A percentile compares a stretch with the other conserved stretches of the same genome.
phyloP scores from a whole-genome alignment of 2,329 filamentous ascomycete genomes.

The Calonectria honghensis region DNA sequence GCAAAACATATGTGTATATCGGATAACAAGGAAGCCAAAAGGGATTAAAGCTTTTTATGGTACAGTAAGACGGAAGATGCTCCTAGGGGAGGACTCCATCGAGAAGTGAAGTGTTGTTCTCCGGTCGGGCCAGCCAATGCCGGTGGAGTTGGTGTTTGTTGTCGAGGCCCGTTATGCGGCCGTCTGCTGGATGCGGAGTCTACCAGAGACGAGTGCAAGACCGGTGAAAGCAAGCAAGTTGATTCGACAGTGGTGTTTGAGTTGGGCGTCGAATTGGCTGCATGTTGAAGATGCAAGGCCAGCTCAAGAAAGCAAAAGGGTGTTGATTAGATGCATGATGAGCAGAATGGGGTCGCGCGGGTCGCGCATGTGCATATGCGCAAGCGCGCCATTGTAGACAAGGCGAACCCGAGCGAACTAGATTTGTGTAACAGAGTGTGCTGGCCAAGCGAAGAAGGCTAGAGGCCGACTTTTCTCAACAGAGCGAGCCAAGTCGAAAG shows the following conservation, averaged over 20 bases:
- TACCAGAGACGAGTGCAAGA: conserved; percentile 38
- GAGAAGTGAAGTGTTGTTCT: conserved; percentile 50
- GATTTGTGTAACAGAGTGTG: conserved; percentile 47
- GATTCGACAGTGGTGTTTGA: conserved; percentile 47
- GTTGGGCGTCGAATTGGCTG: conserved; percentile 27
- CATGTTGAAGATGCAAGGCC: conserved; percentile 37
- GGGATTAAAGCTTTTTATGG: conserved; percentile 52
- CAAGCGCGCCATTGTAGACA: conserved; percentile 47
- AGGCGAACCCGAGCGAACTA: conserved; percentile 47
- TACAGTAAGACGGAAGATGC: conserved; percentile 48
- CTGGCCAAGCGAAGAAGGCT: conserved; percentile 32
- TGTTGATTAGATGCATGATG: conserved; percentile 50
- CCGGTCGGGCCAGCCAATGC: conserved; percentile 55
- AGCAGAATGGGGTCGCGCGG: conserved; percentile 48
- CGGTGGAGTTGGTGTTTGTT: conserved; percentile 41
- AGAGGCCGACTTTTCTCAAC: conserved; percentile 34
- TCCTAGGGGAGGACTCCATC: conserved; percentile 38
- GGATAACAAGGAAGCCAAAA: conserved; percentile 26
- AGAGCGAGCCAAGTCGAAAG: conserved; percentile 39
- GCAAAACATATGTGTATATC: conserved; percentile 41
- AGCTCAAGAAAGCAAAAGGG: conserved; percentile 44
- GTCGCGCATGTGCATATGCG: conserved; percentile 51
- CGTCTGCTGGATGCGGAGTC: conserved; percentile 33
- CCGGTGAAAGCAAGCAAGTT: conserved; percentile 49
- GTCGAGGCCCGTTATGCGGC: conserved; percentile 39